phyloP scores from a whole-genome alignment of 306 rosid species.

The Oxytropis ochrocephala region DNA sequence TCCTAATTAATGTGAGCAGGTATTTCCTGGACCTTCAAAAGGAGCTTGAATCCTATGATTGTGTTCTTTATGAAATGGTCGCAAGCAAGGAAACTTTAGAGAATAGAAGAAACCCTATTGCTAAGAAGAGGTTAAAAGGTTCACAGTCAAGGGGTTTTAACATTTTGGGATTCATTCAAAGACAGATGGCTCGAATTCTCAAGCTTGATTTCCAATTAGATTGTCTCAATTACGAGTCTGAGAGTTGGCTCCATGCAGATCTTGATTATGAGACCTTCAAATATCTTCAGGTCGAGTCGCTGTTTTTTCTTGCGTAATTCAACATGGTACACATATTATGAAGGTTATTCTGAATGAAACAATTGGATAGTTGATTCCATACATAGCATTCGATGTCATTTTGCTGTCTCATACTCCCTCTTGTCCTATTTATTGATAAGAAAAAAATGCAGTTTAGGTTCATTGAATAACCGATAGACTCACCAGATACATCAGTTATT shows the following conservation, averaged over 20 bases:
- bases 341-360: not conserved
- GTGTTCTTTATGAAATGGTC: conserved; percentile 94
- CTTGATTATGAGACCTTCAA: conserved; percentile 91
- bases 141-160: conserved; percentile 62
- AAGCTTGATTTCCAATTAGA: conserved; percentile 83
- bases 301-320: not conserved
- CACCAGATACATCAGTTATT: too few species aligned
- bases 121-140: conserved; percentile 42
- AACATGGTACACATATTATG: not conserved
- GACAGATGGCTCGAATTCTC: conserved; percentile 87
- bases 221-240: conserved; percentile 66
- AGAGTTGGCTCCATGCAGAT: conserved; percentile 91
- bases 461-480: too few species aligned
- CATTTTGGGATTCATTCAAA: conserved; percentile 81
- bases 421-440: too few species aligned
- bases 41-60: conserved; percentile 81
- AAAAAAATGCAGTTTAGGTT: too few species aligned
- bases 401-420: not conserved
- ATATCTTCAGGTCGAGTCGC: conserved; percentile 67
- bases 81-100: conserved; percentile 82
- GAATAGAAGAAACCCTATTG: conserved; percentile 44
- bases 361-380: not conserved
- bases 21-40: conserved; percentile 80
- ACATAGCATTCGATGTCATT: not conserved
- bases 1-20: conserved; percentile 35